Evolutionary conservation across 73 alveolate species (phyloP), one percentile per base, ranked within the genome.

Genomic region (Paraurostyla sp.): DNA sequence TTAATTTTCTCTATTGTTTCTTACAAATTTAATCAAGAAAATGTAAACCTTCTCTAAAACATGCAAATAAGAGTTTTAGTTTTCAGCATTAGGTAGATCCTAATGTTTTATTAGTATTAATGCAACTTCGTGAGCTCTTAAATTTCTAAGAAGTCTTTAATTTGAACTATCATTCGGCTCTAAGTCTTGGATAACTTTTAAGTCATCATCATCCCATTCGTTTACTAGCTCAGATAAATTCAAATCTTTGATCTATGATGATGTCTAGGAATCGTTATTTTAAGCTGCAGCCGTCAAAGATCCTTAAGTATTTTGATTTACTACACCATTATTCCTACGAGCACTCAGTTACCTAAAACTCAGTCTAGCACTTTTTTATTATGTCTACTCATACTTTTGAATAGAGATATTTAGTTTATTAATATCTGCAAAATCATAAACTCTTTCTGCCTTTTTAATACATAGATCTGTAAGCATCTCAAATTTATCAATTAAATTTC

Each of bases 1-100:
- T 59, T 87, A 90, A 57, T 87, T 87, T 43, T 87, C 90, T 57
- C 84, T 75, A 54, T 87, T 87, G 33, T 75, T 51, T 25, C 43
- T 71, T 6, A 29, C 81, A 38, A 85, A 85, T 30, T 59, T 85
- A 60, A 75, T 52, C n/a, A 85, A 71, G 75, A 85, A 85, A n/a
- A 85, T 51, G 42, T 85, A 85, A 50, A 71, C 89, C 52, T 50
- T 71, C 33, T 85, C 88, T 0, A 73, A 32, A 0, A 71, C 89
- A 71, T 54, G 80, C 3, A 85, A 59, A 29, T 85, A 75, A n/a
- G 88, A 71, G 22, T 85, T 50, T 41, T 43, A 20, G 27, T 32
- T 71, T 23, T 54, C 81, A 3, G 88, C 88, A 20, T 52, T 52
- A 2, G 45, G 23, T 29, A 75, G 43, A 23, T 85, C 76, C 40